phyloP scores from a whole-genome alignment of 2,329 filamentous ascomycete genomes.

The Periconia digitata region DNA sequence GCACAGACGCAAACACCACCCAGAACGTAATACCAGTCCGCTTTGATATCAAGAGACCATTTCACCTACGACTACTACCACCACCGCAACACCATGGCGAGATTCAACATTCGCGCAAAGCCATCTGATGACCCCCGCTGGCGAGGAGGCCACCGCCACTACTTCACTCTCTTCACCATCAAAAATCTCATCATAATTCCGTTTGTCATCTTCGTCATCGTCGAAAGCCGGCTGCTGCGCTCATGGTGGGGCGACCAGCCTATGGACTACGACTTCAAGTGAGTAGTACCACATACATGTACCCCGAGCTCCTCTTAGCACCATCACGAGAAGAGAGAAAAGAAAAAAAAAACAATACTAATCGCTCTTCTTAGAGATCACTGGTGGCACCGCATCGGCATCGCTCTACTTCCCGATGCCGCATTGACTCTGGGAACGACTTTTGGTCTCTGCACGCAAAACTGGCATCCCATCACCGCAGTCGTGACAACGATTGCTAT shows the following conservation, averaged over 20 bases:
- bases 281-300: no score
- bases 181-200: conserved; percentile 11
- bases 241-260: conserved; percentile 1
- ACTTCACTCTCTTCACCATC: conserved; percentile 11
- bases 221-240: conserved; percentile 9
- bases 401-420: conserved; percentile 4
- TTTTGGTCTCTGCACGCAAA: background rate
- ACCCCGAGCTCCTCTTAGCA: no score
- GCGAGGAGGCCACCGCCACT: conserved; percentile 12
- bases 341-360: no score
- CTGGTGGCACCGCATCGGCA: conserved; percentile 2
- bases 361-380: no score
- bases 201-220: conserved; percentile 15
- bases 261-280: background rate
- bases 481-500: conserved; percentile 4
- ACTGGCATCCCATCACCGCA: conserved; percentile 8
- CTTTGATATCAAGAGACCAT: background rate
- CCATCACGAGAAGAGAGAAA: no score
- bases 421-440: conserved; percentile 1
- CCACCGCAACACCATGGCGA: background rate
- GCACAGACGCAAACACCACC: no score
- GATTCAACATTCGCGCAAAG: background rate
- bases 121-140: conserved; percentile 10
- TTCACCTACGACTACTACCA: background rate
- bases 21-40: no score